A percentile compares a stretch with the other conserved stretches of the same genome.
These are phyloP conservation scores for Pulveroboletus frians DNA, from an alignment of 768 basidiomycete species.

Conservation along the genomic window DNA sequence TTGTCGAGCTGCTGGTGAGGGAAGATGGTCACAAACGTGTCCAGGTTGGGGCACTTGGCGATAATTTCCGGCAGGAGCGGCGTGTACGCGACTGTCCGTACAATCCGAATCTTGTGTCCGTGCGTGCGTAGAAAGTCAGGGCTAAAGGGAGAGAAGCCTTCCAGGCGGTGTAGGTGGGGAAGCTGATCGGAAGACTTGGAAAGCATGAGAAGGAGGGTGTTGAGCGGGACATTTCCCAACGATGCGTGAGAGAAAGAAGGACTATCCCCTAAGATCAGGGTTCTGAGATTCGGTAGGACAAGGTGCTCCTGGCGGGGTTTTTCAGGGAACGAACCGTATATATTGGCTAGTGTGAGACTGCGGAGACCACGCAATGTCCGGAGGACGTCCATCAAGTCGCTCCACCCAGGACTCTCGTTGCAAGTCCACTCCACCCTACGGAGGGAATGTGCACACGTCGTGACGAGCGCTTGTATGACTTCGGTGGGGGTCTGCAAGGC, in stretches of 20 bases:
- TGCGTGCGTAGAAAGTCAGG: conserved; percentile 38
- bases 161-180: conserved; percentile 39
- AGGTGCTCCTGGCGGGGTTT: conserved; percentile 20
- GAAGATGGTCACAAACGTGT: conserved; percentile 38
- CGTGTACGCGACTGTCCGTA: conserved; percentile 35
- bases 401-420: conserved; percentile 39
- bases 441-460: conserved; percentile 32
- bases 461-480: conserved; percentile 32
- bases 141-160: conserved; percentile 40
- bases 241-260: conserved; percentile 30
- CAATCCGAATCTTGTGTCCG: conserved; percentile 37
- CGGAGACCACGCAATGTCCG: conserved; percentile 30
- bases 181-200: conserved; percentile 32
- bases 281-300: conserved; percentile 35
- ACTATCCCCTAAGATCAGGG: conserved; percentile 38
- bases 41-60: conserved; percentile 37
- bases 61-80: conserved; percentile 36
- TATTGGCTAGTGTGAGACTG: conserved; percentile 39
- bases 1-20: conserved; percentile 33
- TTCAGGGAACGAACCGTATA: conserved; percentile 31
- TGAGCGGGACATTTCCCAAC: conserved; percentile 34
- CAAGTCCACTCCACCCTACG: conserved; percentile 43
- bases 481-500: conserved; percentile 27
- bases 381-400: conserved; percentile 36
- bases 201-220: conserved; percentile 37